Evolutionary conservation across 164 flowering plant genomes (phyloP).

Genomic region (Aristolochia californica): DNA sequence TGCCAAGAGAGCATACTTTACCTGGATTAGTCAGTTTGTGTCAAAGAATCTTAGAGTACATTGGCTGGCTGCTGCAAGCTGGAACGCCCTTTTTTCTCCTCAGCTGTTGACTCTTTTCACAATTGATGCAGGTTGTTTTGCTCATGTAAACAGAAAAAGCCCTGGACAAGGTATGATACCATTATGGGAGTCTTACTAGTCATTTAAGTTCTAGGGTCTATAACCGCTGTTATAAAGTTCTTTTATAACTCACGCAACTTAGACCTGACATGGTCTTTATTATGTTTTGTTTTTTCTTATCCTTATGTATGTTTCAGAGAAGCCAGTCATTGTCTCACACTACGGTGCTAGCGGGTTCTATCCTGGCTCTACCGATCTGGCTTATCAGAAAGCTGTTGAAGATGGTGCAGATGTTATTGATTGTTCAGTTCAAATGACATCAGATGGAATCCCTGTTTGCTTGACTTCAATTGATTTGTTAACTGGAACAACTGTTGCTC

Average conservation of each 20-base stretch:
- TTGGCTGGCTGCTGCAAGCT: neutral
- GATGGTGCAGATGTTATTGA: constrained; percentile 86
- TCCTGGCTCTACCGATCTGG: constrained; percentile 75
- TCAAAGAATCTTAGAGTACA: too few relatives aligned
- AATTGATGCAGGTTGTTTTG: constrained; percentile 59
- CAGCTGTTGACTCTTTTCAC: constrained; percentile 9
- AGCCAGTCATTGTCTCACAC: constrained; percentile 48
- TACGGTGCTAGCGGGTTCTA: constrained; percentile 87
- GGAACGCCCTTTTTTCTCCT: neutral
- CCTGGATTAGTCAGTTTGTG: too few relatives aligned
- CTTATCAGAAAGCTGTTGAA: constrained; percentile 61
- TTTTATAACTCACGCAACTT: neutral
- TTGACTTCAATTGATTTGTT: constrained; percentile 58
- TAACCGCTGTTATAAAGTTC: neutral
- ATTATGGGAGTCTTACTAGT: neutral
- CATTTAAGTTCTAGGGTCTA: neutral
- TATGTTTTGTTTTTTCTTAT: constrained; percentile 6
- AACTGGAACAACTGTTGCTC: constrained; percentile 39
- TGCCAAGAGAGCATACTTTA: too few relatives aligned
- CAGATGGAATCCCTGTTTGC: constrained; percentile 71
- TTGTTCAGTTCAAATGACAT: constrained; percentile 80
- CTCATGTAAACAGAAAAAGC: constrained; percentile 49
- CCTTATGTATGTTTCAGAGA: constrained; percentile 32
- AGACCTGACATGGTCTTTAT: neutral
- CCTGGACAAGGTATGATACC: constrained; percentile 47